phyloP scores from a whole-genome alignment of 2,329 filamentous ascomycete species.

The Nigrospora osmanthi region DNA sequence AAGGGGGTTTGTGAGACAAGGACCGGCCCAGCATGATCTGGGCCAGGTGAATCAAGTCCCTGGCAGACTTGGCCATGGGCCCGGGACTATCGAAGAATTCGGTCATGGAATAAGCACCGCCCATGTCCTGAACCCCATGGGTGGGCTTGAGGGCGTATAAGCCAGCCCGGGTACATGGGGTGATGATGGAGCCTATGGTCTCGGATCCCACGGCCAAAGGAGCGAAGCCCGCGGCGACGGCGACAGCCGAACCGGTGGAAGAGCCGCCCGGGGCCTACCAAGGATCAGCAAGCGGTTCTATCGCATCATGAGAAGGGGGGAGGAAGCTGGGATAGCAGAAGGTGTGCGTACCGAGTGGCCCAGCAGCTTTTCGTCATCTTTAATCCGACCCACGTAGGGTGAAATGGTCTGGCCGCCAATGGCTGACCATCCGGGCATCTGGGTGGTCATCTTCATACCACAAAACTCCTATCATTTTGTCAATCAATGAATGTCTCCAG shows the following conservation, averaged over 20 bases:
- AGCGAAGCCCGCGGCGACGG: slow-evolving; percentile 19
- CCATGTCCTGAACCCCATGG: slow-evolving; percentile 5
- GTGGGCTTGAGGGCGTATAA: slow-evolving; percentile 19
- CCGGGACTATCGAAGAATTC: slow-evolving; percentile 16
- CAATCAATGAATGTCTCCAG: background rate
- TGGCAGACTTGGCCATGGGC: slow-evolving; percentile 15
- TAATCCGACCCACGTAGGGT: background rate
- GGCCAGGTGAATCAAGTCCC: background rate
- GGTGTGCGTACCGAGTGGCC: slow-evolving; percentile 1
- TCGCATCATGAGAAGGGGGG: background rate
- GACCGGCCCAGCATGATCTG: background rate
- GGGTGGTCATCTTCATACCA: slow-evolving; percentile 7
- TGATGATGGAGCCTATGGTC: slow-evolving; percentile 21
- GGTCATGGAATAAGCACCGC: slow-evolving; percentile 12
- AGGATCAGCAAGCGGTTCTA: background rate
- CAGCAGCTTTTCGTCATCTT: background rate
- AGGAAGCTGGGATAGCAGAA: too few species aligned
- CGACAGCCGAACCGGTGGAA: slow-evolving; percentile 24
- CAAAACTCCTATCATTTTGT: slow-evolving; percentile 1
- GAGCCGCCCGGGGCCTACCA: slow-evolving; percentile 21
- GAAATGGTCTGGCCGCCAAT: slow-evolving; percentile 1
- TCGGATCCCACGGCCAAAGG: slow-evolving; percentile 24
- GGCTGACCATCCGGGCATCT: background rate
- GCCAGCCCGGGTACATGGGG: slow-evolving; percentile 10
- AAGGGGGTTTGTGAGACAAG: background rate